phyloP scores from a whole-genome alignment of 148 eudicot species.

The Rhododendron molle region DNA sequence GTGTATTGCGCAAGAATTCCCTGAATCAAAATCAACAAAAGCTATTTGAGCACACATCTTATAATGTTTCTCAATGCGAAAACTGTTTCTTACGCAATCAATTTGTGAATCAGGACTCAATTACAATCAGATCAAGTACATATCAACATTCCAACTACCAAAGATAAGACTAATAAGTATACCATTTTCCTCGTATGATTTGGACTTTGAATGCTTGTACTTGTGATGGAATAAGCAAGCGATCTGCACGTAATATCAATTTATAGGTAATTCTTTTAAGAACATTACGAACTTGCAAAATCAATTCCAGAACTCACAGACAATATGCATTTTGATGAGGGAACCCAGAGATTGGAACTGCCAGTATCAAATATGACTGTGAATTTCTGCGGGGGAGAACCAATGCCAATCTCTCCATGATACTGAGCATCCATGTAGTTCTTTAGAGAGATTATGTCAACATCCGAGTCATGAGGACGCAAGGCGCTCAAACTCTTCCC shows the following conservation, averaged over 20 bases:
- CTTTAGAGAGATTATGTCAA: constrained; percentile 47
- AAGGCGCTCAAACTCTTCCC: constrained; percentile 17
- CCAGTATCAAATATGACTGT: constrained; percentile 83
- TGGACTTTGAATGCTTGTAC: constrained; percentile 61
- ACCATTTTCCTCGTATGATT: constrained; percentile 53
- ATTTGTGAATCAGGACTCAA: neutral
- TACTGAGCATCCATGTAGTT: constrained; percentile 78
- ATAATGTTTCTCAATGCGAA: no score
- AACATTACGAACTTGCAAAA: neutral
- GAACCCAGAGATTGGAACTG: constrained; percentile 91
- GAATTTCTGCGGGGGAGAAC: constrained; percentile 76
- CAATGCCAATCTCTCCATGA: constrained; percentile 77
- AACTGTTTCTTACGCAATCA: neutral
- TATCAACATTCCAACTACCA: neutral
- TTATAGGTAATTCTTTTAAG: constrained; percentile 3
- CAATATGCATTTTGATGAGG: constrained; percentile 70
- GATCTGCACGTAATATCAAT: constrained; percentile 34
- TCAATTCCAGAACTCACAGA: constrained; percentile 52
- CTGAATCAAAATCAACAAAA: constrained; percentile 21
- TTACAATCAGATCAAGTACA: neutral
- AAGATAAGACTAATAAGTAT: neutral
- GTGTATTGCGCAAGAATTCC: constrained; percentile 41
- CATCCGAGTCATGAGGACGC: constrained; percentile 18
- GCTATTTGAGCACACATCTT: neutral
- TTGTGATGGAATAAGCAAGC: constrained; percentile 66